phyloP scores from a whole-genome alignment of 2,329 filamentous ascomycete genomes.

The Achaetomium macrosporum region DNA sequence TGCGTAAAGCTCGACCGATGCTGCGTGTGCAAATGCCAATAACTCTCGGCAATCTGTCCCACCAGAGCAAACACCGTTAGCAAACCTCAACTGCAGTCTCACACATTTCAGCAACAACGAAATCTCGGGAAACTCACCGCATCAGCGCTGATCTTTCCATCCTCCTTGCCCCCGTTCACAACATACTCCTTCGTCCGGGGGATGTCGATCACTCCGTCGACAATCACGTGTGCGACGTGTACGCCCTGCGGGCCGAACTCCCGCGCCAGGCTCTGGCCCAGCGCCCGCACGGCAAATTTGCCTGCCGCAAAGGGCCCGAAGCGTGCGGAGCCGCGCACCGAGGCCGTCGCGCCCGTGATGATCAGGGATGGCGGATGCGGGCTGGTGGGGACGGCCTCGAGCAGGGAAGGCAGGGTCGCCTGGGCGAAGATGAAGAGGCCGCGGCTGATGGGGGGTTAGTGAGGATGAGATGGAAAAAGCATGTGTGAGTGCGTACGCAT shows the following conservation, averaged over 20 bases:
- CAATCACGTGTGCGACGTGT: constrained; percentile 75
- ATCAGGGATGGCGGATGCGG: constrained; percentile 71
- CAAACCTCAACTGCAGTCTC: neutral
- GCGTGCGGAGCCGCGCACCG: constrained; percentile 62
- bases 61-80: neutral
- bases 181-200: constrained; percentile 55
- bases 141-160: constrained; percentile 65
- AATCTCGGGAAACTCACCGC: constrained; percentile 50
- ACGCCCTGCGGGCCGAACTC: constrained; percentile 83
- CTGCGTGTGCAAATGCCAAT: constrained; percentile 81
- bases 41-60: constrained; percentile 74
- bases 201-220: constrained; percentile 82
- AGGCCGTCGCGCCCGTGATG: constrained; percentile 82
- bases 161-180: constrained; percentile 41
- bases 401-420: constrained; percentile 61
- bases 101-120: neutral
- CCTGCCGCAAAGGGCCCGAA: constrained; percentile 69
- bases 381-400: constrained; percentile 47
- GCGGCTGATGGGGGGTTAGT: constrained; percentile 35
- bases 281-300: constrained; percentile 72
- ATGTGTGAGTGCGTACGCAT: constrained; percentile 38
- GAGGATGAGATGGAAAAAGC: neutral
- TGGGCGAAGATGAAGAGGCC: constrained; percentile 76
- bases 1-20: constrained; percentile 73
- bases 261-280: constrained; percentile 68